Evolutionary conservation across 164 flowering plant genomes (phyloP).

Genomic region (Malania oleifera): DNA sequence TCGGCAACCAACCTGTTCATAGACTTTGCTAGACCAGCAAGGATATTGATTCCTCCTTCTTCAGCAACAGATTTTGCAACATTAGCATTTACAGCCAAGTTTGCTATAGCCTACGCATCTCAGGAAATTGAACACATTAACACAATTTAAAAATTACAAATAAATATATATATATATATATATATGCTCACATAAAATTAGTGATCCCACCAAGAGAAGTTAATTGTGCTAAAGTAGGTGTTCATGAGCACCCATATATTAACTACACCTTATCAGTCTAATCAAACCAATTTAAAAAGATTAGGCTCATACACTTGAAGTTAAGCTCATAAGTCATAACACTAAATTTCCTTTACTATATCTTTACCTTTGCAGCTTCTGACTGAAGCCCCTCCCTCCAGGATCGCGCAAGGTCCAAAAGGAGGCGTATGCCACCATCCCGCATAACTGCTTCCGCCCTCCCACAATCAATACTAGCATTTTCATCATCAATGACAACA

Average conservation of each 20-base stretch:
- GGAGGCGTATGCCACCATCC: conserved; percentile 85
- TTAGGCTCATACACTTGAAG: background rate
- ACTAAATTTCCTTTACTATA: background rate
- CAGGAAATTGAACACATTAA: background rate
- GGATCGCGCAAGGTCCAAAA: conserved; percentile 74
- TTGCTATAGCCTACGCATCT: conserved; percentile 80
- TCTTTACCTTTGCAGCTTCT: conserved; percentile 85
- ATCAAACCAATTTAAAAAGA: background rate
- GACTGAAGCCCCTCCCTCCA: conserved; percentile 94
- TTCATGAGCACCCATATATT: background rate
- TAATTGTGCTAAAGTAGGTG: background rate
- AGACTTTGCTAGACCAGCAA: conserved; percentile 84
- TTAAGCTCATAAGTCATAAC: background rate
- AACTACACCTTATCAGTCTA: background rate
- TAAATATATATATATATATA: too few relatives aligned
- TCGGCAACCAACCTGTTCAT: conserved; percentile 95
- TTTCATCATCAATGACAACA: conserved; percentile 94
- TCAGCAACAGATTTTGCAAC: conserved; percentile 98
- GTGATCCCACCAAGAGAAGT: background rate
- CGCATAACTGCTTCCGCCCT: conserved; percentile 91
- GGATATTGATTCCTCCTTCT: conserved; percentile 87
- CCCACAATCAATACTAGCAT: conserved; percentile 74
- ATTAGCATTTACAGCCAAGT: conserved; percentile 82
- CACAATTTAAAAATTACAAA: background rate
- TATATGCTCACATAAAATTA: too few relatives aligned